Conservation (phyloP, 108 stramenopile genomes). For the Nannochloropsis gaditana region DNA sequence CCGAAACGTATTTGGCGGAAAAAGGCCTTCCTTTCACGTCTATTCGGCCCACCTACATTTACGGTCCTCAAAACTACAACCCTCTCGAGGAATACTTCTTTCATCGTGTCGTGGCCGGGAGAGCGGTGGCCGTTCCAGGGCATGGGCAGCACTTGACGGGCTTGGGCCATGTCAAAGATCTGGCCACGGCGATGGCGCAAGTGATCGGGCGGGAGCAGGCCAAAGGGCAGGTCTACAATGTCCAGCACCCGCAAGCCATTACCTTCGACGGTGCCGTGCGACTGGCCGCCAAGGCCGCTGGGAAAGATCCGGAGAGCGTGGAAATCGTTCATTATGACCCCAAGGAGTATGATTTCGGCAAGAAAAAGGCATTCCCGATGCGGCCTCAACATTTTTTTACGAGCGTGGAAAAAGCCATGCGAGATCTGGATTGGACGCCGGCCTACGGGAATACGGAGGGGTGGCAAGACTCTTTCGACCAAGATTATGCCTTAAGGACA, state of each 20-base stretch:
- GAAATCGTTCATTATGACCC: constrained; percentile 46
- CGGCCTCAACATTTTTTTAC: constrained; percentile 44
- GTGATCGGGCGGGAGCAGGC: constrained; percentile 39
- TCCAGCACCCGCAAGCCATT: constrained; percentile 40
- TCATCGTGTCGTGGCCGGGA: constrained; percentile 41
- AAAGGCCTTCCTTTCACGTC: neutral
- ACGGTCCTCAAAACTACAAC: constrained; percentile 46
- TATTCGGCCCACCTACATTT: constrained; percentile 36
- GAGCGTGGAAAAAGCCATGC: constrained; percentile 41
- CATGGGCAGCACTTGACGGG: constrained; percentile 43
- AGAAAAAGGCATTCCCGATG: constrained; percentile 52
- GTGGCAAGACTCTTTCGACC: constrained; percentile 41
- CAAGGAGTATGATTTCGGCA: constrained; percentile 43
- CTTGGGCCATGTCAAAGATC: constrained; percentile 45
- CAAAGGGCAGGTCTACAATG: constrained; percentile 37
- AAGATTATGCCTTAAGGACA: constrained; percentile 44
- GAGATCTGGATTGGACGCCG: constrained; percentile 45
- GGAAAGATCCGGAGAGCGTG: constrained; percentile 38
- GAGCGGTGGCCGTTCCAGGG: constrained; percentile 34
- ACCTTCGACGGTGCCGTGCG: constrained; percentile 45
- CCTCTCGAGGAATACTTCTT: constrained; percentile 50
- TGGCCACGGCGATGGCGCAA: constrained; percentile 47
- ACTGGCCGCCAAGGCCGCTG: constrained; percentile 39
- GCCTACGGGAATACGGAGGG: constrained; percentile 32
- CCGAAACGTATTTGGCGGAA: constrained; percentile 33